These are phyloP conservation scores for Lignosus rhinocerotis DNA, from an alignment of 1,284 basidiomycete genomes.

Conservation along the genomic window DNA sequence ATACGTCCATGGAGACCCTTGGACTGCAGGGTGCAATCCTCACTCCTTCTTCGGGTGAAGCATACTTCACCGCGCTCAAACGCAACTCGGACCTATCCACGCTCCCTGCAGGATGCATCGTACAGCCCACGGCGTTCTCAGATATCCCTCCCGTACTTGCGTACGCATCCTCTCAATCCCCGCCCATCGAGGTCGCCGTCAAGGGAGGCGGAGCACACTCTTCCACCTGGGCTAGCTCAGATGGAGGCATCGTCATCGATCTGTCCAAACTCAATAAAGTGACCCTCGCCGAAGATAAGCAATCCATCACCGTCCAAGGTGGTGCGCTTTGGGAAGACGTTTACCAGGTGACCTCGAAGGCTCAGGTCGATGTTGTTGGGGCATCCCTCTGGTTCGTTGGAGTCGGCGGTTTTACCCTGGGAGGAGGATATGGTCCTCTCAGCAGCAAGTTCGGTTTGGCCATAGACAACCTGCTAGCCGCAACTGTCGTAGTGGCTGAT, in stretches of 20 bases:
- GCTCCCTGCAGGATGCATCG: constrained; percentile 25
- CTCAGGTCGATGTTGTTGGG: constrained; percentile 34
- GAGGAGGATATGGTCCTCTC: constrained; percentile 43
- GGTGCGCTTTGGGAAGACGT: constrained; percentile 40
- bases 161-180: constrained; percentile 21
- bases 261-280: constrained; percentile 36
- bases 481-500: constrained; percentile 38
- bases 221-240: constrained; percentile 30
- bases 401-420: constrained; percentile 35
- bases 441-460: constrained; percentile 39
- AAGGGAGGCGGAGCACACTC: constrained; percentile 29
- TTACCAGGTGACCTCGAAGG: constrained; percentile 33
- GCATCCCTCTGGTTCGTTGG: constrained; percentile 27
- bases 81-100: constrained; percentile 27
- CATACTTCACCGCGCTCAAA: constrained; percentile 19
- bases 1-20: constrained; percentile 8
- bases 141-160: constrained; percentile 26
- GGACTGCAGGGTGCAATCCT: constrained; percentile 13
- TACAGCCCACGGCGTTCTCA: constrained; percentile 20
- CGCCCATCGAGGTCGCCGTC: constrained; percentile 28
- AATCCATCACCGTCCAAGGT: constrained; percentile 34
- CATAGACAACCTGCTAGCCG: constrained; percentile 41
- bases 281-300: constrained; percentile 30
- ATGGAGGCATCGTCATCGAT: constrained; percentile 42
- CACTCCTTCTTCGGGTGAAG: constrained; percentile 14